Evolutionary conservation across 148 eudicot species (phyloP).

Genomic region (Polygonum aviculare): DNA sequence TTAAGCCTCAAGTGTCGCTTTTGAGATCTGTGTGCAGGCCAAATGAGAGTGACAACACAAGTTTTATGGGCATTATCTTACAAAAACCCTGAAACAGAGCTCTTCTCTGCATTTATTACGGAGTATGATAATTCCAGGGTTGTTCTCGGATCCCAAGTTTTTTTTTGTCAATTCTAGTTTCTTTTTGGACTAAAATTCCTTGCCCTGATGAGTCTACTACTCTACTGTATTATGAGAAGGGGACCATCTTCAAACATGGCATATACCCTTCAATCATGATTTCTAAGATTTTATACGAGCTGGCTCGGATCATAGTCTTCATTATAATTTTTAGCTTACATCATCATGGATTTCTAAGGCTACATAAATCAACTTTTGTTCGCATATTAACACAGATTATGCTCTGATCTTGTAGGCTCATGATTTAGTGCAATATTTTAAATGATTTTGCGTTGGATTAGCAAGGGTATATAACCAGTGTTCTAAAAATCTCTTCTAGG

Average conservation of each 20-base stretch:
- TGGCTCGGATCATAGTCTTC: background rate
- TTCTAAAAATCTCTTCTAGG: too few relatives aligned
- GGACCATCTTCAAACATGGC: slow-evolving; percentile 1
- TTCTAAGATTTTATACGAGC: background rate
- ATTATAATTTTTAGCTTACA: background rate
- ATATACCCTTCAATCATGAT: background rate
- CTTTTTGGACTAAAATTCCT: background rate
- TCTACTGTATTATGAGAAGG: background rate
- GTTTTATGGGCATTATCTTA: background rate
- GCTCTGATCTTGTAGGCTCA: background rate
- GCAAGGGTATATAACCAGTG: background rate
- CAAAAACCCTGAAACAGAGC: background rate
- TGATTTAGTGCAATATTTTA: background rate
- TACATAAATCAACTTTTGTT: too few relatives aligned
- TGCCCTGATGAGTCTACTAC: background rate
- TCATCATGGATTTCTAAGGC: background rate
- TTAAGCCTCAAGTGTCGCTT: background rate
- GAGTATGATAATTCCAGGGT: background rate
- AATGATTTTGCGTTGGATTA: background rate
- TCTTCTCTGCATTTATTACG: background rate
- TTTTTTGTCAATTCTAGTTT: background rate
- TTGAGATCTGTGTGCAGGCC: background rate
- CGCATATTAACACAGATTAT: too few relatives aligned
- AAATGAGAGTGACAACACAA: slow-evolving; percentile 1
- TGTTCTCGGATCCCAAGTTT: background rate